Base-by-base conservation (phyloP, 108 stramenopile genomes). In the Pseudonitzschia multiseries region DNA sequence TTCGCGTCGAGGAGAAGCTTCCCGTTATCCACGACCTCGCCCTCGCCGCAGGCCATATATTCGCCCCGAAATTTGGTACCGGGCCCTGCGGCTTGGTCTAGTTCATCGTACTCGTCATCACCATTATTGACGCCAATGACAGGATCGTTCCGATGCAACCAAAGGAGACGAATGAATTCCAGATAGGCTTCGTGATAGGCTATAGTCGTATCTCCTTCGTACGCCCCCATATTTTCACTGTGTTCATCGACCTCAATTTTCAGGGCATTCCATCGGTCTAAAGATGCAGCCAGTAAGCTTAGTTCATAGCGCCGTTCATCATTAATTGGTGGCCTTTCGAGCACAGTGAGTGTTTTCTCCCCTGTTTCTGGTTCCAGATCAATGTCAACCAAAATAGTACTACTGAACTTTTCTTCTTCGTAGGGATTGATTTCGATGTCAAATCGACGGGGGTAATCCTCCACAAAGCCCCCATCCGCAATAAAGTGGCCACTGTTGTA, bases 401-500 rank as follows among this genome's bases (percentile, higher is more conserved):
- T 5, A 22, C n/a, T 2, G 46, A 8, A 2, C 46, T 8, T 18
- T 18, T 48, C 46, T 10, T 3, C 4, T 14, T 48, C 46, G 12
- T n/a, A 33, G 3, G 61, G 61, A 62, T 62, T 33, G 36, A 21
- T 12, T 26, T 28, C 43, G 5, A 67, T 12, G 20, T 14, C 9
- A 14, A 14, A 67, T 26, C 66, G 66, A 2, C 66, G 42, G 12
- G 66, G 66, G 43, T 67, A 67, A 41, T 67, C 44, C 28, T 67
- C 66, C 10, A 67, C 44, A 26, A 48, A 18, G 22, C 66, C 66
- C 14, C 18, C n/a, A 27, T 48, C 46, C 13, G 66, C 31, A 12
- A 67, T 43, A 0, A 50, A 22, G 12, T 48, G 26, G 1, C 36
- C n/a, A 43, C 41, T 50, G 8, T 1, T 50, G 46, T 46, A 48